A percentile compares a stretch with the other conserved stretches of the same genome.
Conservation (phyloP, 441 rosid species). For the Capsella rubella region DNA sequence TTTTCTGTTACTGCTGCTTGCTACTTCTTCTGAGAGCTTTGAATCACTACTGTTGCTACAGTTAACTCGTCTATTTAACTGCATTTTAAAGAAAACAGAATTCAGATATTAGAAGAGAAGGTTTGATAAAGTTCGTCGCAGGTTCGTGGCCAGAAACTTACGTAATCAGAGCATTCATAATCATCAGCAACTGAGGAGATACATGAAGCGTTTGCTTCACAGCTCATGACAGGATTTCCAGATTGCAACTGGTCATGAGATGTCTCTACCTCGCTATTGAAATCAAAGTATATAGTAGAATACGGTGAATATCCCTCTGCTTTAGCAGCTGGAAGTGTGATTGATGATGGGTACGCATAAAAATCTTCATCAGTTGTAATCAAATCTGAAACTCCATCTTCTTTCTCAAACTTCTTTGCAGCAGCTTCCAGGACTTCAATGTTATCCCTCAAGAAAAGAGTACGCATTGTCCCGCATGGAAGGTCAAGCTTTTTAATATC, state of each 20-base stretch:
- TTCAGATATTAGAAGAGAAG: background rate
- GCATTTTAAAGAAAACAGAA: slow-evolving; percentile 30
- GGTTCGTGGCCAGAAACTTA: slow-evolving; percentile 49
- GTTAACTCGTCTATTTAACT: slow-evolving; percentile 57
- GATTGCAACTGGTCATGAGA: slow-evolving; percentile 35
- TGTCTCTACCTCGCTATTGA: slow-evolving; percentile 39
- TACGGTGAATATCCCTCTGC: slow-evolving; percentile 74
- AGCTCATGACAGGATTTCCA: slow-evolving; percentile 37
- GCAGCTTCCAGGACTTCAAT: slow-evolving; percentile 80
- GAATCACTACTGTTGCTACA: slow-evolving; percentile 51
- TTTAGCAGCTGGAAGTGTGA: slow-evolving; percentile 42
- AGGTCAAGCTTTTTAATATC: slow-evolving; percentile 66
- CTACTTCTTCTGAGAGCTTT: slow-evolving; percentile 52
- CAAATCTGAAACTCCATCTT: slow-evolving; percentile 53
- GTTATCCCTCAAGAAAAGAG: slow-evolving; percentile 82
- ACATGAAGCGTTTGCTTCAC: slow-evolving; percentile 56
- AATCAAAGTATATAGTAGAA: slow-evolving; percentile 63
- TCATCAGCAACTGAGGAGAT: slow-evolving; percentile 54
- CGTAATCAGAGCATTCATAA: slow-evolving; percentile 55
- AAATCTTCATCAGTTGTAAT: slow-evolving; percentile 58
- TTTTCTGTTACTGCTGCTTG: slow-evolving; percentile 45
- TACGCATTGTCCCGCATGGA: slow-evolving; percentile 70
- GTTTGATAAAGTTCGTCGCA: background rate
- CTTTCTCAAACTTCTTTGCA: slow-evolving; percentile 83
- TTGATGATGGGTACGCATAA: slow-evolving; percentile 58